A percentile compares a stretch with the other conserved stretches of the same genome.
phyloP scores from a whole-genome alignment of 1,284 basidiomycete species.

The Trichosporon sp. region DNA sequence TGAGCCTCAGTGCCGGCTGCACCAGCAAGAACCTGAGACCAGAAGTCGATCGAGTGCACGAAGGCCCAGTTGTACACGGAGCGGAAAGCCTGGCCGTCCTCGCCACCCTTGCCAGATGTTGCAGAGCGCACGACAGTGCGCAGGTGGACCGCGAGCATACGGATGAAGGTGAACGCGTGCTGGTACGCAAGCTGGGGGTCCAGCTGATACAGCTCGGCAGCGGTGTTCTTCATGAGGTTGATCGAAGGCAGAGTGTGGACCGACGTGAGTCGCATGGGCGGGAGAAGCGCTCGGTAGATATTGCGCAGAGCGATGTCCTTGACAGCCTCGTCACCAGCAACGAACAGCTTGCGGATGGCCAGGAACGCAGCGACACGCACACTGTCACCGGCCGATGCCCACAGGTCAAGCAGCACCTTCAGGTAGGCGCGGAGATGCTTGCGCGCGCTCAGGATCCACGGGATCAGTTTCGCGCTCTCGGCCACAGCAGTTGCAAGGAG shows the following conservation, averaged over 20 bases:
- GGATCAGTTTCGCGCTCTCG: constrained; percentile 79
- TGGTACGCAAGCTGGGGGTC: constrained; percentile 63
- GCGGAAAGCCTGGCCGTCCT: constrained; percentile 70
- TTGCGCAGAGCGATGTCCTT: constrained; percentile 74
- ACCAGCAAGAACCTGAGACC: constrained; percentile 80
- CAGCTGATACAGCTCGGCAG: constrained; percentile 82
- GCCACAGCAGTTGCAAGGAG: constrained; percentile 65
- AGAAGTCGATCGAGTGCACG: constrained; percentile 93
- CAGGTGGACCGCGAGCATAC: constrained; percentile 90
- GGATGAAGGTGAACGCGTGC: constrained; percentile 93
- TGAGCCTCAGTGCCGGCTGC: constrained; percentile 64
- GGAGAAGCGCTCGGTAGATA: constrained; percentile 71
- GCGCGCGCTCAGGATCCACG: constrained; percentile 74
- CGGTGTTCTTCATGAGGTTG: constrained; percentile 97
- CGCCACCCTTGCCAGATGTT: constrained; percentile 30
- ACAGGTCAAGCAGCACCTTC: constrained; percentile 76
- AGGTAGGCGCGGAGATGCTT: constrained; percentile 78
- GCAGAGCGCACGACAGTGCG: constrained; percentile 54
- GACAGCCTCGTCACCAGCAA: constrained; percentile 72
- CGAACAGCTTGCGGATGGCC: constrained; percentile 73
- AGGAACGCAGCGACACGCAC: constrained; percentile 85
- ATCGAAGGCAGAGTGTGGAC: constrained; percentile 86
- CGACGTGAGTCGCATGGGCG: constrained; percentile 68
- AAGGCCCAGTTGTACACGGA: constrained; percentile 99
- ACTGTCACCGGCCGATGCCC: constrained; percentile 74